Base-by-base conservation (phyloP, 441 rosid genomes). In the Arabidopsis lyrata region DNA sequence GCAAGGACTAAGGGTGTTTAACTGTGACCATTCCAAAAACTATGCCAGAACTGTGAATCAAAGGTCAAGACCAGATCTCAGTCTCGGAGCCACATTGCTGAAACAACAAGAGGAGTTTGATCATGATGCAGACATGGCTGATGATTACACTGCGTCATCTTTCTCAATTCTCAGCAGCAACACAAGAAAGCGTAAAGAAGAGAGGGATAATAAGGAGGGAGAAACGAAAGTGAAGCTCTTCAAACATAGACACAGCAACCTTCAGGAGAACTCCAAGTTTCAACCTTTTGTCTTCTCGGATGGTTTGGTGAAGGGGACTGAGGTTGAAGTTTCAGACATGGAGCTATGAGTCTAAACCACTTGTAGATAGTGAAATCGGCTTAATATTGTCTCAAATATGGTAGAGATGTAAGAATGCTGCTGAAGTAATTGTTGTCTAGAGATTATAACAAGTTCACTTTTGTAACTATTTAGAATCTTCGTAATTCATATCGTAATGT, bases 171-270 rank as follows among this genome's bases (percentile, higher is more conserved):
- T 67, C 70, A 70, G 61, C 44, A 75, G 39, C 70, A 36, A 32
- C 59, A 77, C 81, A 22, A 90, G 87, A 81, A 90, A 93, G 66
- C 93, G 92, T 60, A 90, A 86, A 85, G 91, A 86, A 62, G 85
- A 77, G 76, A 63, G 76, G 63, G 58, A 55, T 16, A 0, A 29
- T 12, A 72, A 57, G 41, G 95, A 84, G 72, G 80, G 50, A 42
- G 80, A 80, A 64, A 70, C 71, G 53, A 84, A 82, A 31, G 59
- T 74, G 48, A 93, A 88, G 83, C 39, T 82, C 66, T 74, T 81
- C 42, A 88, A 83, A 76, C 78, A 64, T 78, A 76, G 82, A 22
- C 75, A 49, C 41, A 77, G 34, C 24, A 41, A 75, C 70, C 49
- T 72, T 80, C 32, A 63, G 5, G 41, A 74, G 67, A 58, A 78